phyloP scores from a whole-genome alignment of 768 basidiomycete species.

The Inosperma sp. region DNA sequence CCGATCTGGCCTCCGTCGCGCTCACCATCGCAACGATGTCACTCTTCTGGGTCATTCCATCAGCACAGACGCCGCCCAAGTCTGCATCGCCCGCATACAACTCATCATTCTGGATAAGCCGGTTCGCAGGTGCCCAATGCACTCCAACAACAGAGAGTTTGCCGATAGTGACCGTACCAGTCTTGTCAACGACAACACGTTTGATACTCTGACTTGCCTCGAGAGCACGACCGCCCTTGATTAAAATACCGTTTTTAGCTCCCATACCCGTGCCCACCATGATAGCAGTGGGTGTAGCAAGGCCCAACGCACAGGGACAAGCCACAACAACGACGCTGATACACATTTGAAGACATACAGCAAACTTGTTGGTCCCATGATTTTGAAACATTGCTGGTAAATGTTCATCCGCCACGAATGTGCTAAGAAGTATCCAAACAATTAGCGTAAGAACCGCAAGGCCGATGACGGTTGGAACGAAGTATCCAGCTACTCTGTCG shows the following conservation, averaged over 20 bases:
- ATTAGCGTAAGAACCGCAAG: constrained; percentile 80
- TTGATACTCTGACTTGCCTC: constrained; percentile 85
- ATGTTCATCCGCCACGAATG: constrained; percentile 45
- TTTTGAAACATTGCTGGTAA: constrained; percentile 83
- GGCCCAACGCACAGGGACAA: constrained; percentile 94
- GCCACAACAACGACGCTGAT: constrained; percentile 98
- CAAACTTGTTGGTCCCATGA: constrained; percentile 79
- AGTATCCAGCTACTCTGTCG: constrained; percentile 90
- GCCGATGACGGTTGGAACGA: constrained; percentile 87
- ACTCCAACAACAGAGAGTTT: constrained; percentile 78
- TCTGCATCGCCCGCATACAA: constrained; percentile 41
- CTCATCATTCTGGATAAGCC: constrained; percentile 30
- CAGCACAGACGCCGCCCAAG: constrained; percentile 48
- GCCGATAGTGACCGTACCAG: constrained; percentile 95
- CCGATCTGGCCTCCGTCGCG: constrained; percentile 85
- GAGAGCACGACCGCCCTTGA: constrained; percentile 93
- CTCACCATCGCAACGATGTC: constrained; percentile 77
- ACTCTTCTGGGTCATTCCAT: constrained; percentile 55
- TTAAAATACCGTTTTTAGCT: constrained; percentile 93
- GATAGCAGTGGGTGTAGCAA: constrained; percentile 96
- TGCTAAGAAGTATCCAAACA: constrained; percentile 74
- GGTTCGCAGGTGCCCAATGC: constrained; percentile 56
- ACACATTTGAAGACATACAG: constrained; percentile 92
- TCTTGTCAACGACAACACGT: constrained; percentile 91
- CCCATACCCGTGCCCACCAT: constrained; percentile 99